Conservation (phyloP, 805 yeast genomes). For the Saturnispora zaruensis region DNA sequence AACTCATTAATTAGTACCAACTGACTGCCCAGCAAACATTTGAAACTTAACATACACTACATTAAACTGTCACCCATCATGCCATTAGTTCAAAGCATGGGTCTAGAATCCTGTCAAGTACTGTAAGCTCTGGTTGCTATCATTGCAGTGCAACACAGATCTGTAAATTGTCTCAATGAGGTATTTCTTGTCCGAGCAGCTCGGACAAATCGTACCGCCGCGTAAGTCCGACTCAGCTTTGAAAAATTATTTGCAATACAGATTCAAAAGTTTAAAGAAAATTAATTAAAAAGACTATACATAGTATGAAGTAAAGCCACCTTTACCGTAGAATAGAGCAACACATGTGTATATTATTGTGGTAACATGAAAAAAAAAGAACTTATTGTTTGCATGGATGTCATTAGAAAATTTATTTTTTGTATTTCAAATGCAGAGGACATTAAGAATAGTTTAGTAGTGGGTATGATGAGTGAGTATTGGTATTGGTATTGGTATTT, state of each 20-base stretch:
- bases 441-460: not conserved
- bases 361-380: not conserved
- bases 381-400: not conserved
- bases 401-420: not conserved
- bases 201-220: not conserved
- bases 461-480: not conserved
- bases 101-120: too few species aligned
- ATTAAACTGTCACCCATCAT: too few species aligned
- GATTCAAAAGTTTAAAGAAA: not conserved
- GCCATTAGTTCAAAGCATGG: too few species aligned
- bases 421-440: not conserved
- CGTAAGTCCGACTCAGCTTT: not conserved
- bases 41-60: too few species aligned
- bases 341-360: not conserved
- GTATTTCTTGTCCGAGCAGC: not conserved
- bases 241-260: not conserved
- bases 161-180: not conserved
- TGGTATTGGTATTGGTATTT: not conserved
- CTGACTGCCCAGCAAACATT: too few species aligned
- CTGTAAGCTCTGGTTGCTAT: too few species aligned
- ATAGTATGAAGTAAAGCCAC: conserved; percentile 1
- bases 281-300: not conserved
- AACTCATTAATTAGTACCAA: too few species aligned
- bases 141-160: not conserved
- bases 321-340: not conserved